Base-by-base conservation (phyloP, 306 rosid species). In the Sphenostylis stenocarpa region DNA sequence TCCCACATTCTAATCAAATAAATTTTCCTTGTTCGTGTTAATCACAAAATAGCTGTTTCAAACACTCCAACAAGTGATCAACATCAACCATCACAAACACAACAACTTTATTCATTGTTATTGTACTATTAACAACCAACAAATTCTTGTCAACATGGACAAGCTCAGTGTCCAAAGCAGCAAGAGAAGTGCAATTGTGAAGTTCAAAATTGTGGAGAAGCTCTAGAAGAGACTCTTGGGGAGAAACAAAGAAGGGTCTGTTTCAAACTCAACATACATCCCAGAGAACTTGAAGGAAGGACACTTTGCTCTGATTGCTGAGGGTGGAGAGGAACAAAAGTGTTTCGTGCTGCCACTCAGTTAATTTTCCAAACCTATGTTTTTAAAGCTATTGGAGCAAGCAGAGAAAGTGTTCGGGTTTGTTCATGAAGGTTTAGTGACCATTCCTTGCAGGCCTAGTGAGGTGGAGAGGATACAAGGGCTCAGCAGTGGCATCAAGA, bases 251-350 rank as follows among this genome's bases (percentile, higher is more conserved):
- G 75, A 26, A 14, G 56, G 33, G 13, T 65, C 36, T n/a, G 75
- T 20, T 20, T 53, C 60, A 52, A 52, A 82, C 6, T 49, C 81
- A 2, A 52, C 33, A 28, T 23, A n/a, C n/a, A n/a, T n/a, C n/a
- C n/a, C n/a, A n/a, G n/a, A n/a, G n/a, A n/a, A n/a, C n/a, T n/a
- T n/a, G n/a, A n/a, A n/a, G n/a, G n/a, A 89, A 83, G 97, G 98
- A 7, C 98, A n/a, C n/a, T n/a, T n/a, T 26, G 91, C 92, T 0
- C 96, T 92, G 83, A 82, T 88, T 26, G 96, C 95, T 0, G 88
- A 62, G 48, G 79, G 83, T 11, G 48, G 90, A 21, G 85, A 86
- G 3, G 81, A 80, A 47, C 74, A 85, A 6, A 89, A 81, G 84
- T 89, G 96, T 71, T 89, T 90, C 4, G 91, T 89, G 51, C 83